These are phyloP conservation scores for Drechslerella stenobrocha DNA, from an alignment of 2,329 filamentous ascomycete species.

Conservation along the genomic window DNA sequence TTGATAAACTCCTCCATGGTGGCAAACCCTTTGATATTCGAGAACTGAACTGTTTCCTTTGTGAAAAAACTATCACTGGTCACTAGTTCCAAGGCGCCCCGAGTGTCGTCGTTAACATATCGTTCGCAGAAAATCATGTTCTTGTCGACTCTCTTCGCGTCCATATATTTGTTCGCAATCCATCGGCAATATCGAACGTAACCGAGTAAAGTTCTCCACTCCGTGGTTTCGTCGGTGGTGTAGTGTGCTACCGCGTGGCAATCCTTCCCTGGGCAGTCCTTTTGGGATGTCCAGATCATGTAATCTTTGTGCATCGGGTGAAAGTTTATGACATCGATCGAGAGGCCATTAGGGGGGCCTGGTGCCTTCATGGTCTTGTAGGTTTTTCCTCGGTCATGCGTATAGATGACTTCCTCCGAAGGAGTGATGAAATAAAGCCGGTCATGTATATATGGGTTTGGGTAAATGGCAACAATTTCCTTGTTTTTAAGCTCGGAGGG, in stretches of 20 bases:
- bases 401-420: conserved; percentile 72
- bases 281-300: conserved; percentile 71
- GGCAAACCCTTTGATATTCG: conserved; percentile 79
- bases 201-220: conserved; percentile 74
- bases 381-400: conserved; percentile 73
- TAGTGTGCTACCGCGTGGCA: conserved; percentile 77
- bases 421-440: conserved; percentile 81
- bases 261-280: conserved; percentile 53
- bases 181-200: conserved; percentile 85
- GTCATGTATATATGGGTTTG: conserved; percentile 80
- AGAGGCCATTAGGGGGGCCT: conserved; percentile 60
- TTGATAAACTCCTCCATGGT: conserved; percentile 97
- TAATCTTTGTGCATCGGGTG: conserved; percentile 84
- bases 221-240: conserved; percentile 75
- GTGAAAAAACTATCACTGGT: conserved; percentile 76
- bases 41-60: conserved; percentile 65
- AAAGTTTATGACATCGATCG: conserved; percentile 60
- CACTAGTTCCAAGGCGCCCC: conserved; percentile 68
- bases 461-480: conserved; percentile 70
- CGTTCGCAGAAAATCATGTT: conserved; percentile 67
- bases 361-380: conserved; percentile 75
- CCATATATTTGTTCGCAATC: conserved; percentile 60
- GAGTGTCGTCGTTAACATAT: conserved; percentile 66
- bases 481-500: conserved; percentile 68
- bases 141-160: conserved; percentile 59